Conservation (phyloP, 2,329 filamentous ascomycete species). For the Aspergillus sp. region DNA sequence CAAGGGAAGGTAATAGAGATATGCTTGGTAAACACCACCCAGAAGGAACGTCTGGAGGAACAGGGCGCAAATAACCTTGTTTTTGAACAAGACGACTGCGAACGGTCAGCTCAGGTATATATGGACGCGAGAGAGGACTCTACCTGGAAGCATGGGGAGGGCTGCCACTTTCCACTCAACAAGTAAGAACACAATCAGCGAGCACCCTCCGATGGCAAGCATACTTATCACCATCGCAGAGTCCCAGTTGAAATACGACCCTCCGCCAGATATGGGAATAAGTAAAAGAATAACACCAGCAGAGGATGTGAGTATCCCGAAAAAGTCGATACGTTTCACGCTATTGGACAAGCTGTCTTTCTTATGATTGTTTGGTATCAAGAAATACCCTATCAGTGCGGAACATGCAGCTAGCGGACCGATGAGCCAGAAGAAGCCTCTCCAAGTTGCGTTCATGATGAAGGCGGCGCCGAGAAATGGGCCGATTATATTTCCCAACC, state of each 20-base stretch:
- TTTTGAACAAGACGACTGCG: slow-evolving; percentile 51
- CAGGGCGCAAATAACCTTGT: slow-evolving; percentile 55
- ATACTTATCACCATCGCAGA: slow-evolving; percentile 61
- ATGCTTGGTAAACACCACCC: slow-evolving; percentile 59
- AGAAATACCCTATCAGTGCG: slow-evolving; percentile 49
- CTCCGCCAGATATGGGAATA: slow-evolving; percentile 66
- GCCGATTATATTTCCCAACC: slow-evolving; percentile 49
- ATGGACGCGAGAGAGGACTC: background rate
- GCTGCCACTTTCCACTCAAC: slow-evolving; percentile 58
- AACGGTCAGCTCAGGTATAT: background rate
- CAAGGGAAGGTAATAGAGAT: slow-evolving; percentile 62
- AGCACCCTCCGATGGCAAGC: slow-evolving; percentile 52
- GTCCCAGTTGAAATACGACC: slow-evolving; percentile 57
- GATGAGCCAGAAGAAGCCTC: slow-evolving; percentile 52
- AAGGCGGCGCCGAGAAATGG: slow-evolving; percentile 51
- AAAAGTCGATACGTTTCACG: slow-evolving; percentile 54
- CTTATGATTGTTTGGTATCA: slow-evolving; percentile 54
- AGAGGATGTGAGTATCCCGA: slow-evolving; percentile 56
- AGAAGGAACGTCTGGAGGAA: slow-evolving; percentile 61
- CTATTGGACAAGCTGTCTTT: slow-evolving; percentile 45
- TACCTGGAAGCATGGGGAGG: slow-evolving; percentile 59
- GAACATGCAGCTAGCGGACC: slow-evolving; percentile 52
- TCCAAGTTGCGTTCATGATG: slow-evolving; percentile 44
- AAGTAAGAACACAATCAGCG: slow-evolving; percentile 51
- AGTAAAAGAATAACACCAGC: slow-evolving; percentile 60